Percentiles rank a stretch among this genome's conserved stretches.
Evolutionary conservation across 345 rosid genomes (phyloP).

Genomic region (Melaleuca alternifolia): DNA sequence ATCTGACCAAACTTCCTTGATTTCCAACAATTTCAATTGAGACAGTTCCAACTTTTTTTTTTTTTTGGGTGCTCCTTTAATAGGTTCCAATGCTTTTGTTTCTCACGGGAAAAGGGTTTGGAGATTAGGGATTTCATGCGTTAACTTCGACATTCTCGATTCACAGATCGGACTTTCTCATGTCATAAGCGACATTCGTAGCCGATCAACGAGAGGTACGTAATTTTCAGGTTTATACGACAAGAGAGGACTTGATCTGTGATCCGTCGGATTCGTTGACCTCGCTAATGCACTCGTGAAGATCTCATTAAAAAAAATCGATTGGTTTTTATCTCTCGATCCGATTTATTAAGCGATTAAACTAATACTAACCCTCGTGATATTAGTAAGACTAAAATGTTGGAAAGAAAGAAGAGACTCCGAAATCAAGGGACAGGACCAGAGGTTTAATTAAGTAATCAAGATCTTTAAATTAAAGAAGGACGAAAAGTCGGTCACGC

Average conservation of each 20-base stretch:
- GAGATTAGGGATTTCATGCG: background rate
- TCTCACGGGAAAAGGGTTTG: background rate
- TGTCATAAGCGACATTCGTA: too few relatives aligned
- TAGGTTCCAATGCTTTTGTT: background rate
- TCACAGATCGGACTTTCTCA: too few relatives aligned
- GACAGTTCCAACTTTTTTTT: background rate
- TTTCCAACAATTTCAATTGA: background rate
- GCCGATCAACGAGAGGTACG: background rate
- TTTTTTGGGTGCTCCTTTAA: background rate
- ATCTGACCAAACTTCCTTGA: background rate
- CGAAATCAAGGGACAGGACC: fast-evolving
- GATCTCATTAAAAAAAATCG: background rate
- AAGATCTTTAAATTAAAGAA: fast-evolving
- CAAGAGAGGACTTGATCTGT: background rate
- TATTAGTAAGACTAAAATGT: background rate
- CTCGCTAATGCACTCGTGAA: background rate
- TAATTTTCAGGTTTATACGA: background rate
- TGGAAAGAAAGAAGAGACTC: background rate
- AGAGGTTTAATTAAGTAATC: background rate
- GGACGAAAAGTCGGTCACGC: too few relatives aligned
- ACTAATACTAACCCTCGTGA: background rate
- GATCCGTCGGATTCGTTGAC: background rate
- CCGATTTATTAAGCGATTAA: background rate
- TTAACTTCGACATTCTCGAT: background rate
- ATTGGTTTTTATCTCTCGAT: background rate